Percentiles rank a stretch among this genome's conserved stretches.
These are phyloP conservation scores for Cornus suecica DNA, from an alignment of 148 eudicot genomes.

Conservation along the genomic window DNA sequence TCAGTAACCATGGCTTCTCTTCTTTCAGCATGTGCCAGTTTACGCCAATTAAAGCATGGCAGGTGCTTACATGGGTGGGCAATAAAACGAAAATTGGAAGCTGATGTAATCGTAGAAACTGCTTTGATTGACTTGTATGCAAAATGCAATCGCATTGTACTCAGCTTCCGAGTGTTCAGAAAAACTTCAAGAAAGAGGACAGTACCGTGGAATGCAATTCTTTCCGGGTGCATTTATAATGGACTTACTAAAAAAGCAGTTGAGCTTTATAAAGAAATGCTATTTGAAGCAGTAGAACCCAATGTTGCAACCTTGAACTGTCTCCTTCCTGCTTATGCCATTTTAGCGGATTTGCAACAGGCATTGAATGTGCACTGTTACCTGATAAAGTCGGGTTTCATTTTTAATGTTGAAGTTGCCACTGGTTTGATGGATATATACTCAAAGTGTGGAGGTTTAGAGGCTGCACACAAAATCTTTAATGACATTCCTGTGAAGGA, in stretches of 20 bases:
- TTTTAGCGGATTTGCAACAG: constrained; percentile 43
- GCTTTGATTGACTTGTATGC: constrained; percentile 69
- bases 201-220: constrained; percentile 62
- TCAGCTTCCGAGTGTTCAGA: constrained; percentile 35
- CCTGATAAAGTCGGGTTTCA: constrained; percentile 44
- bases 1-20: constrained; percentile 53
- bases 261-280: constrained; percentile 44
- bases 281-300: constrained; percentile 33
- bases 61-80: constrained; percentile 67
- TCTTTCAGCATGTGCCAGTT: constrained; percentile 43
- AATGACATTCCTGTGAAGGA: constrained; percentile 27
- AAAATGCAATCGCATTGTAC: constrained; percentile 39
- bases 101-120: constrained; percentile 56
- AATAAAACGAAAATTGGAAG: constrained; percentile 37
- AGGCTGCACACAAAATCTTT: constrained; percentile 45
- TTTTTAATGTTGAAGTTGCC: constrained; percentile 33
- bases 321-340: constrained; percentile 54
- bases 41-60: constrained; percentile 37
- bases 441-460: constrained; percentile 54
- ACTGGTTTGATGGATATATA: constrained; percentile 57
- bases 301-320: constrained; percentile 49
- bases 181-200: constrained; percentile 43
- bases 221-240: constrained; percentile 47
- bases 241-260: constrained; percentile 38
- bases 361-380: constrained; percentile 47